Evolutionary conservation across 352 stramenopile species (phyloP).

Genomic region (Globisporangium viniferum): DNA sequence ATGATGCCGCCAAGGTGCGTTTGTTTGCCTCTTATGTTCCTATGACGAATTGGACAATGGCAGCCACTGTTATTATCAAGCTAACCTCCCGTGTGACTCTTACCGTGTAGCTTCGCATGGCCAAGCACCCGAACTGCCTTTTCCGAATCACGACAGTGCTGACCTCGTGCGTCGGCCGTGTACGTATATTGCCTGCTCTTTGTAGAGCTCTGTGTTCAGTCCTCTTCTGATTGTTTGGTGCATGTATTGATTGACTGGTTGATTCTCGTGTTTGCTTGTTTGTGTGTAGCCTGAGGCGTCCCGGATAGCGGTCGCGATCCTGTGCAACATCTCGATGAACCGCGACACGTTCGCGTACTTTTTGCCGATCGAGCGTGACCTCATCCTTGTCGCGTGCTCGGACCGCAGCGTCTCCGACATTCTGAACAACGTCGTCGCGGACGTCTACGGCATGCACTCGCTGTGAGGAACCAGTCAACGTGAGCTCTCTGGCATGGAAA

Average conservation of each 20-base stretch:
- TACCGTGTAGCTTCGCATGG: slow-evolving; percentile 46
- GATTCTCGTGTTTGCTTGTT: not conserved
- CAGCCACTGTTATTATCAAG: not conserved
- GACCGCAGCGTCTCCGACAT: slow-evolving; percentile 78
- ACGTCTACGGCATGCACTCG: slow-evolving; percentile 84
- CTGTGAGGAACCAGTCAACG: slow-evolving; percentile 29
- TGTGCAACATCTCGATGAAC: slow-evolving; percentile 80
- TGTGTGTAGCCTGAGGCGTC: slow-evolving; percentile 56
- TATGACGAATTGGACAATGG: not conserved
- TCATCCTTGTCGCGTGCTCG: slow-evolving; percentile 69
- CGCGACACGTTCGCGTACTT: slow-evolving; percentile 75
- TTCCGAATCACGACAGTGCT: slow-evolving; percentile 46
- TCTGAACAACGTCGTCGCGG: slow-evolving; percentile 75
- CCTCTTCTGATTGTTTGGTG: not conserved
- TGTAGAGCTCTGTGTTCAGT: not conserved
- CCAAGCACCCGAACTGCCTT: slow-evolving; percentile 65
- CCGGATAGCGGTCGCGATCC: slow-evolving; percentile 65
- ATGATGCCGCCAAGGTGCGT: slow-evolving; percentile 52
- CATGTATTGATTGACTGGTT: slow-evolving; percentile 7
- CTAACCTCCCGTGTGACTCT: not conserved
- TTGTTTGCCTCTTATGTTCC: not conserved
- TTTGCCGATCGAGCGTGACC: slow-evolving; percentile 70
- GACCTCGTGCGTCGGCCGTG: slow-evolving; percentile 67
- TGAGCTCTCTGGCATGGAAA: not conserved
- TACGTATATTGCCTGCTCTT: slow-evolving; percentile 23